phyloP scores from a whole-genome alignment of 176 grass and related monocot genomes.

The Thinopyrum elongatum region DNA sequence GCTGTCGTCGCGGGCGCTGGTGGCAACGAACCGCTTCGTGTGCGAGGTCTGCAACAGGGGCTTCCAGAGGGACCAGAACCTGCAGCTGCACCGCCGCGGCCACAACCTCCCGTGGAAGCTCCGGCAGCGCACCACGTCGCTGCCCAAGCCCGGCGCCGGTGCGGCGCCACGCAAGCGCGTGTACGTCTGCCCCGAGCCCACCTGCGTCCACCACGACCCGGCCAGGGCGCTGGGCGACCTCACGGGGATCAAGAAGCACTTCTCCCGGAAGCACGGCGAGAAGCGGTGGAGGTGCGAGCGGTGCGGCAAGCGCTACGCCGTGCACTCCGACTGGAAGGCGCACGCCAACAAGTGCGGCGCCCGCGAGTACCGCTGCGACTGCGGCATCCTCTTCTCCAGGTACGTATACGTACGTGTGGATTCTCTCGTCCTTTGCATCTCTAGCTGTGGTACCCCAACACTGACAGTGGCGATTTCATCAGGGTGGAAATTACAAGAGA shows the following conservation, averaged over 20 bases:
- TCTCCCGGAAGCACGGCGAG: conserved; percentile 90
- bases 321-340: conserved; percentile 96
- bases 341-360: conserved; percentile 95
- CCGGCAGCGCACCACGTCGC: conserved; percentile 38
- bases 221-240: conserved; percentile 76
- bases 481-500: not conserved
- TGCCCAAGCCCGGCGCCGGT: not conserved
- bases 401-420: not conserved
- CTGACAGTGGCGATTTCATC: not conserved
- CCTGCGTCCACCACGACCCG: conserved; percentile 90
- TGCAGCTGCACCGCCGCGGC: too few relatives aligned
- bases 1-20: too few relatives aligned
- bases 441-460: not conserved
- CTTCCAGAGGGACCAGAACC: too few relatives aligned
- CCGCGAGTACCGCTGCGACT: conserved; percentile 88
- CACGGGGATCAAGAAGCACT: conserved; percentile 98
- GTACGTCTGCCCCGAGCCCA: conserved; percentile 87
- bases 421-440: not conserved
- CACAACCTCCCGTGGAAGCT: too few relatives aligned
- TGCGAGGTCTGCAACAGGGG: too few relatives aligned
- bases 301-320: conserved; percentile 88
- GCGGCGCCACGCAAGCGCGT: conserved; percentile 55
- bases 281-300: conserved; percentile 95
- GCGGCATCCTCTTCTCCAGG: conserved; percentile 95
- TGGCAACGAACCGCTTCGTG: too few relatives aligned